A percentile compares a stretch with the other conserved stretches of the same genome.
Evolutionary conservation across 257 asterid species (phyloP).

Genomic region (Solanum raphanifolium): DNA sequence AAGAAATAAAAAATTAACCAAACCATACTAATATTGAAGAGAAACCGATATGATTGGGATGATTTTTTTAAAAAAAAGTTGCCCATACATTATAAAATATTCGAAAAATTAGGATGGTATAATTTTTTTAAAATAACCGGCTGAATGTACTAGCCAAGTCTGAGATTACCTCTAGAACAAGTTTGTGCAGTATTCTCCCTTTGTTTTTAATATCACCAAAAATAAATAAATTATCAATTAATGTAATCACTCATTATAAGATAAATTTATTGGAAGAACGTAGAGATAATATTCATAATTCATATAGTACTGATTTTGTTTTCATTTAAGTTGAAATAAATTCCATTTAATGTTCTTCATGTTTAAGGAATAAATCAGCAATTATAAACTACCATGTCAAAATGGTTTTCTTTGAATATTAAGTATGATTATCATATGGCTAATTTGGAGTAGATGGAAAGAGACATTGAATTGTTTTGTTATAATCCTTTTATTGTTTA

Average conservation of each 20-base stretch:
- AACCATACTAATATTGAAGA: too few relatives aligned
- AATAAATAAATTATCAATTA: not conserved
- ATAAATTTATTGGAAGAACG: not conserved
- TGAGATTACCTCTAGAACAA: too few relatives aligned
- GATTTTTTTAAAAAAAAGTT: too few relatives aligned
- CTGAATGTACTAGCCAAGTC: too few relatives aligned
- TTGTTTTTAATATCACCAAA: too few relatives aligned
- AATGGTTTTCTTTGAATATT: not conserved
- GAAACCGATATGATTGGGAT: too few relatives aligned
- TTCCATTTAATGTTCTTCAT: not conserved
- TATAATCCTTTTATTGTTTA: not conserved
- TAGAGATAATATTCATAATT: not conserved
- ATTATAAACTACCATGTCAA: not conserved
- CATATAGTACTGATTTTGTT: not conserved
- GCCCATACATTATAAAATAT: too few relatives aligned
- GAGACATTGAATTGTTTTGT: not conserved
- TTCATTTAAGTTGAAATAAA: not conserved
- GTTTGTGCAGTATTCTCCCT: too few relatives aligned
- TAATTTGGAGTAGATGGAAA: not conserved
- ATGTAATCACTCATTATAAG: not conserved
- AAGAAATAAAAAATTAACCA: too few relatives aligned
- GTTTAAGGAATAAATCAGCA: not conserved
- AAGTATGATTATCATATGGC: not conserved
- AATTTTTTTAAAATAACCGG: too few relatives aligned
- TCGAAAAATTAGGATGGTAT: too few relatives aligned